Conservation (phyloP, 495 filamentous ascomycete genomes). For the Annulohypoxylon bovei region DNA sequence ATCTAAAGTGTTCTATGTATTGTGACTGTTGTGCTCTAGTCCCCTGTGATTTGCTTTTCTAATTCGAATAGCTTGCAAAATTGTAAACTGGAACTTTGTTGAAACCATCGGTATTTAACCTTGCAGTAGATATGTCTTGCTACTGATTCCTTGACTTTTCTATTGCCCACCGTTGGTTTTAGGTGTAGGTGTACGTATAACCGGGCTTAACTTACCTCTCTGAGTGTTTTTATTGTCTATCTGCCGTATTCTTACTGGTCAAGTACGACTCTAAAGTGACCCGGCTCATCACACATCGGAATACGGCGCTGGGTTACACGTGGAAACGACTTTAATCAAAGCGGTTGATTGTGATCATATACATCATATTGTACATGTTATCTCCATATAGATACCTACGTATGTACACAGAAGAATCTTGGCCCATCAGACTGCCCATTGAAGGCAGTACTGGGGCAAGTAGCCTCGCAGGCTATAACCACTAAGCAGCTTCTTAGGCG, state of each 20-base stretch:
- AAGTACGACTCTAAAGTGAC: too few species aligned
- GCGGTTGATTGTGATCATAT: slow-evolving; percentile 11
- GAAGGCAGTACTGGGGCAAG: not conserved
- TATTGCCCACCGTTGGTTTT: not conserved
- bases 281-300: too few species aligned
- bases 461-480: not conserved
- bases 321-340: not conserved
- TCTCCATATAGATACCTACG: slow-evolving; percentile 20
- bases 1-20: not conserved
- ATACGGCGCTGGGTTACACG: too few species aligned
- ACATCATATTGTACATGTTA: slow-evolving; percentile 35
- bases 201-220: too few species aligned
- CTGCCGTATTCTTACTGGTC: too few species aligned
- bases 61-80: not conserved
- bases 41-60: not conserved
- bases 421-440: not conserved
- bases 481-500: not conserved
- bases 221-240: too few species aligned
- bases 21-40: not conserved
- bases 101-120: too few species aligned
- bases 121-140: not conserved
- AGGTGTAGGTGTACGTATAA: not conserved
- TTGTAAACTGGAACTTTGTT: too few species aligned
- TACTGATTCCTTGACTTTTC: not conserved
- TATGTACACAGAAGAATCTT: slow-evolving; percentile 28